These are phyloP conservation scores for Paracoccidioides brasiliensis DNA, from an alignment of 2,329 filamentous ascomycete species.

Conservation along the genomic window DNA sequence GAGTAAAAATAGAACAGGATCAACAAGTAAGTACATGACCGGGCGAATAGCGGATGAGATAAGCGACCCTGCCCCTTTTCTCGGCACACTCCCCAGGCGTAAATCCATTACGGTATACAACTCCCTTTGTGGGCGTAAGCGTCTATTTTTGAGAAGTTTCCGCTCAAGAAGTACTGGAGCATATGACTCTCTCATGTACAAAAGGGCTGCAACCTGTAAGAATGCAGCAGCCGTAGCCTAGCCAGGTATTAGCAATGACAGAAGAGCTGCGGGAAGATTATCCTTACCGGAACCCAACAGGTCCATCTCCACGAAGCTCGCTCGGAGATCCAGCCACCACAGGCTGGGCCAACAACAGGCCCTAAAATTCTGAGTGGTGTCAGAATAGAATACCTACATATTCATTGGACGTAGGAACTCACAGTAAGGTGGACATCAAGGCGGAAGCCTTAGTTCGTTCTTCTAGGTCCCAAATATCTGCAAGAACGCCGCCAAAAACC, in stretches of 20 bases:
- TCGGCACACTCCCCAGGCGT: background rate
- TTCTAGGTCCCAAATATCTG: slow-evolving; percentile 2
- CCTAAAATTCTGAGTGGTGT: background rate
- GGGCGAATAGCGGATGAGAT: background rate
- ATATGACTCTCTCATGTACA: slow-evolving; percentile 2
- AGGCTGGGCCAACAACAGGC: slow-evolving; percentile 1
- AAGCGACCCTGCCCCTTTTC: background rate
- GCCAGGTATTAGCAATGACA: background rate
- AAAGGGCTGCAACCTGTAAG: background rate
- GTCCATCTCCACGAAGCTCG: slow-evolving; percentile 4
- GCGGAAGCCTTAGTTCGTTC: slow-evolving; percentile 2
- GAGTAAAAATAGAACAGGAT: background rate
- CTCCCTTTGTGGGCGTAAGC: background rate
- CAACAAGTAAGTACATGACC: slow-evolving; percentile 1
- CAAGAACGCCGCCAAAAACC: slow-evolving; percentile 2
- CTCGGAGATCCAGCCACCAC: slow-evolving; percentile 4
- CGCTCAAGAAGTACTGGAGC: background rate
- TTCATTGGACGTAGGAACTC: background rate
- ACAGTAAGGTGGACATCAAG: background rate
- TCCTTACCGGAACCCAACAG: slow-evolving; percentile 2
- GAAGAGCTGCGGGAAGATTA: background rate
- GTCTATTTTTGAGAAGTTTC: background rate
- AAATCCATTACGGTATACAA: slow-evolving; percentile 2
- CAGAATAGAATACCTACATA: background rate
- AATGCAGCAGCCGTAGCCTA: background rate